Base-by-base conservation (phyloP, 306 rosid species). In the Urtica urens region DNA sequence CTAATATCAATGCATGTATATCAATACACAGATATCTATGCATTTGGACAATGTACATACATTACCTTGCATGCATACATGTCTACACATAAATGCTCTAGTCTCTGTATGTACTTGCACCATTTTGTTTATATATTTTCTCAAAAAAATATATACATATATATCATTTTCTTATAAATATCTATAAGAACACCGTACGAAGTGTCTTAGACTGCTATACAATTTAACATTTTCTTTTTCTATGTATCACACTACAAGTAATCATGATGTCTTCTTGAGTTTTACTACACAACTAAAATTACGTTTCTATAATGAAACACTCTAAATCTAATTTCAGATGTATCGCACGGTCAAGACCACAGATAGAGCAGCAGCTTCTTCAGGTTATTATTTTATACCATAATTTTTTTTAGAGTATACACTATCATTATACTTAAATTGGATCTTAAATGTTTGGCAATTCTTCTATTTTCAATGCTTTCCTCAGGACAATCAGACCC, bases 261-360 rank as follows among this genome's bases (percentile, higher is more conserved):
- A 8, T 9, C 7, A 22, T 22, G 34, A 10, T 51, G 18, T 51
- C 35, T 10, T 15, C 14, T 24, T 26, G 10, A 18, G 12, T 31
- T 51, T 40, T 17, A 28, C 12, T 29, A 26, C 28, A 44, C 11
- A 1, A 44, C 21, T 17, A 11, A 38, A 15, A n/a, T 15, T 40
- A 54, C 30, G 20, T 26, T 60, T 26, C 24, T 27, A 5, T 51
- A 41, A 23, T 8, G n/a, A n/a, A n/a, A n/a, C n/a, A n/a, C 42
- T 10, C 30, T 27, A 10, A 29, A 23, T 61, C 61, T 49, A 2
- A 52, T 59, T 70, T 29, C 72, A 90, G 99, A 90, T 90, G 99
- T 90, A 85, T 66, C 75, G 99, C 64, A 90, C 99, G 65, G 99
- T 90, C 51, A 90, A 90, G 58, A 90, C 93, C 23, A 90, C 95